Evolutionary conservation across 805 yeast genomes (phyloP).

Genomic region (Crinitomyces ghanaensis): DNA sequence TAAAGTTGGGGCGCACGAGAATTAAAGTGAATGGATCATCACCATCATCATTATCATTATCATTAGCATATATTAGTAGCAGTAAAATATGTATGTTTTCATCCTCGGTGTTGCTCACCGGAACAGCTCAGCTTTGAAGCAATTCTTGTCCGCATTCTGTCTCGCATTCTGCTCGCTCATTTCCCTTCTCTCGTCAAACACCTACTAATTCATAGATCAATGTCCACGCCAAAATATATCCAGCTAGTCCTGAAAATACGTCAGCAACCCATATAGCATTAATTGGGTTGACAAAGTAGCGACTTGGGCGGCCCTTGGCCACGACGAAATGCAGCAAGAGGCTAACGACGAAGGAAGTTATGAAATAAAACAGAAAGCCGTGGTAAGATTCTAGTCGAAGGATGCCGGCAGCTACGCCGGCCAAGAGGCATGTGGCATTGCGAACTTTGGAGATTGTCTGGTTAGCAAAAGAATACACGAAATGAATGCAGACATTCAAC

Average conservation of each 20-base stretch:
- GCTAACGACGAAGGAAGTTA: slow-evolving; percentile 27
- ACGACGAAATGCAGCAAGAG: slow-evolving; percentile 25
- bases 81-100: too few relatives aligned
- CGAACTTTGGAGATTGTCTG: slow-evolving; percentile 23
- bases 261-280: slow-evolving; percentile 35
- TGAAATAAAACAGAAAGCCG: slow-evolving; percentile 37
- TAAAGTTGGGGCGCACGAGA: too few relatives aligned
- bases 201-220: slow-evolving; percentile 38
- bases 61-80: too few relatives aligned
- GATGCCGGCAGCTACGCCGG: slow-evolving; percentile 47
- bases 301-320: slow-evolving; percentile 26
- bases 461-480: background rate
- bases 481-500: background rate
- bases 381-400: slow-evolving; percentile 37
- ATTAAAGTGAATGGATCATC: too few relatives aligned
- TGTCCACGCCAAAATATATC: slow-evolving; percentile 50
- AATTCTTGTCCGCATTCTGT: too few relatives aligned
- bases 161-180: too few relatives aligned
- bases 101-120: too few relatives aligned
- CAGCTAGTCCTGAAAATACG: slow-evolving; percentile 37
- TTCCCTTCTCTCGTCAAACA: too few relatives aligned
- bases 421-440: slow-evolving; percentile 38
- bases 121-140: too few relatives aligned
- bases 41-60: too few relatives aligned
- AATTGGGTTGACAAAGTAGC: slow-evolving; percentile 31